Evolutionary conservation across 768 basidiomycete genomes (phyloP), one percentile per base, ranked within the genome.

Genomic region (Lentinula aciculospora): DNA sequence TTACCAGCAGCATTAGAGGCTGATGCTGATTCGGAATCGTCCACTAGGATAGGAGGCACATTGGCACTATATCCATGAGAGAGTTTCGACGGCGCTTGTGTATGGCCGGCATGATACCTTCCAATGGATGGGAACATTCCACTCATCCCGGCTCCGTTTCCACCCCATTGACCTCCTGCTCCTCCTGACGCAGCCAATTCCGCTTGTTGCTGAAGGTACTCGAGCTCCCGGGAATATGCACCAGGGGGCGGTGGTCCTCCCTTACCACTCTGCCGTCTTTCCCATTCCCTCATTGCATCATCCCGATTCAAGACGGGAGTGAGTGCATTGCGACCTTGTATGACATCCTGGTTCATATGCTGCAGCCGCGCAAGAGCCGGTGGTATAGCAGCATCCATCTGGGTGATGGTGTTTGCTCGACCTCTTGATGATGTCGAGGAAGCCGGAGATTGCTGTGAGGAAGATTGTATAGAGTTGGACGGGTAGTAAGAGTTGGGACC

Each of bases 241-340:
- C 94, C 93, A 25, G 88, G 86, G 66, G 88, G 84, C 15, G 84
- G 81, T n/a, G 83, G 83, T 12, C 76, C 72, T 1, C 82, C 78
- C 64, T 88, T 88, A 17, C 87, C 91, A 10, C 85, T 74, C 67
- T 94, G 90, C 60, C 94, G 76, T 62, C 94, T 74, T 72, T 98
- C 97, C 96, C 96, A 98, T 72, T 98, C 96, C 42, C 88, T 83
- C 77, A 93, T 89, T 44, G 92, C 89, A 61, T 99, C 96, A 63
- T 98, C 96, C 53, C 96, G 81, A 64, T 96, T 95, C 62, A 98
- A 73, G 29, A 97, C 94, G 2, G 96, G 96, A 13, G 94, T 97
- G 69, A 97, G 70, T 21, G 92, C 89, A 64, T 92, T 92, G 55
- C 92, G 79, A 39, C 85, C 83, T 50, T 75, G 82, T 62, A 86